A percentile compares a stretch with the other conserved stretches of the same genome.
These are phyloP conservation scores for Gnomoniopsis smithogilvyi DNA, from an alignment of 2,329 filamentous ascomycete species.

Conservation along the genomic window DNA sequence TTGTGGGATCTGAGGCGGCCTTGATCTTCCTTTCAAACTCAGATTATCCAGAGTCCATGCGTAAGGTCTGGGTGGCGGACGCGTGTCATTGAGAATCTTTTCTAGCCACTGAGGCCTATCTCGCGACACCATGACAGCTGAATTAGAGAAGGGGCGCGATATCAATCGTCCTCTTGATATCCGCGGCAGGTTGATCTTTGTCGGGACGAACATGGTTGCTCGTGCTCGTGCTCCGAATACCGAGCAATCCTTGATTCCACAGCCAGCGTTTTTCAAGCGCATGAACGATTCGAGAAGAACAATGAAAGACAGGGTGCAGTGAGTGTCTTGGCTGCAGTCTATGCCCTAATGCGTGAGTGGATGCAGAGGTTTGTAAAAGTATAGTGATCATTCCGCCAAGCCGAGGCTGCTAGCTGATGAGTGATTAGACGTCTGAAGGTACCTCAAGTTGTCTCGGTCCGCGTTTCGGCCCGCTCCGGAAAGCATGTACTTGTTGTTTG, in stretches of 20 bases:
- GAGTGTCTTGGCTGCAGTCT: no score
- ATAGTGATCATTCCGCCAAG: no score
- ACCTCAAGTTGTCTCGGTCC: not conserved
- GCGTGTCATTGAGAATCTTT: slow-evolving; percentile 11
- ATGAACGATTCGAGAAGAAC: no score
- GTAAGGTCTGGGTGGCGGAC: slow-evolving; percentile 18
- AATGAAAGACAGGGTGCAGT: no score
- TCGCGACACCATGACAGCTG: not conserved
- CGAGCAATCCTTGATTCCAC: not conserved
- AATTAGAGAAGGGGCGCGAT: not conserved
- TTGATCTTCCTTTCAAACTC: not conserved
- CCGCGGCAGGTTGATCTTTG: not conserved
- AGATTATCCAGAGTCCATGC: slow-evolving; percentile 22
- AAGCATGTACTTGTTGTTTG: not conserved
- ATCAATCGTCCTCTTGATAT: not conserved
- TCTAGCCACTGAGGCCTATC: slow-evolving; percentile 19
- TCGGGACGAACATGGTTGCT: slow-evolving; percentile 3
- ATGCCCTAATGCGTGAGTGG: no score
- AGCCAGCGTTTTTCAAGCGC: no score
- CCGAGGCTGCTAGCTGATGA: no score
- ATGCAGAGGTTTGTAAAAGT: no score
- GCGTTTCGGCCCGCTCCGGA: not conserved
- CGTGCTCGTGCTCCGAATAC: not conserved
- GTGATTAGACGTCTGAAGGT: no score
- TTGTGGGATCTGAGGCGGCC: slow-evolving; percentile 9